A percentile compares a stretch with the other conserved stretches of the same genome.
Evolutionary conservation across 148 eudicot species (phyloP).

Genomic region (Spergularia bocconei): DNA sequence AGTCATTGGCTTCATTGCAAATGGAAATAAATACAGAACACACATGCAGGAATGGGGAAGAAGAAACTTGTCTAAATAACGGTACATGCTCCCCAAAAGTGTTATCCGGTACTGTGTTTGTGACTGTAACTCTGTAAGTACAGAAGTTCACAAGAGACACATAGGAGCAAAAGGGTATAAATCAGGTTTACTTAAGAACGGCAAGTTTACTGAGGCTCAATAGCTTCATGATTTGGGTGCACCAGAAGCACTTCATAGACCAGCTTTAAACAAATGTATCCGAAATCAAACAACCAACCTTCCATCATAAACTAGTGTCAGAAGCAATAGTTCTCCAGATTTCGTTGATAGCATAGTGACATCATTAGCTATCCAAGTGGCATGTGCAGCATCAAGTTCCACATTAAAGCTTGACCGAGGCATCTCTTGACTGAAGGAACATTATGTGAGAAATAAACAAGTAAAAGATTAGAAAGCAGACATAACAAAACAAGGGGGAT

Average conservation of each 20-base stretch:
- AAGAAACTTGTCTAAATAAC: not conserved
- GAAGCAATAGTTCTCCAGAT: constrained; percentile 82
- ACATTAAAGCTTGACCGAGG: constrained; percentile 69
- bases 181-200: not conserved
- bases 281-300: constrained; percentile 46
- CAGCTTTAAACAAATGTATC: constrained; percentile 5
- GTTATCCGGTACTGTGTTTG: not conserved
- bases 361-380: constrained; percentile 92
- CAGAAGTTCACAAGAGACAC: not conserved
- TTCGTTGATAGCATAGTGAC: constrained; percentile 90
- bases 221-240: too few relatives aligned
- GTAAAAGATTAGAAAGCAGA: not conserved
- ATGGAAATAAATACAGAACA: not conserved
- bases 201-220: not conserved
- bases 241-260: not conserved
- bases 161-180: not conserved
- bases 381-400: constrained; percentile 97
- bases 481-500: not conserved
- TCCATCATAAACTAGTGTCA: constrained; percentile 95
- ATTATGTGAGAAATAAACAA: not conserved
- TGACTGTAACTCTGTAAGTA: not conserved
- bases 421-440: constrained; percentile 71
- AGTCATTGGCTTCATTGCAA: too few relatives aligned
- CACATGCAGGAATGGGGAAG: not conserved
- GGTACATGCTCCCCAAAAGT: not conserved